These are phyloP conservation scores for Punctularia strigosozonata DNA, from an alignment of 768 basidiomycete species.

Conservation along the genomic window DNA sequence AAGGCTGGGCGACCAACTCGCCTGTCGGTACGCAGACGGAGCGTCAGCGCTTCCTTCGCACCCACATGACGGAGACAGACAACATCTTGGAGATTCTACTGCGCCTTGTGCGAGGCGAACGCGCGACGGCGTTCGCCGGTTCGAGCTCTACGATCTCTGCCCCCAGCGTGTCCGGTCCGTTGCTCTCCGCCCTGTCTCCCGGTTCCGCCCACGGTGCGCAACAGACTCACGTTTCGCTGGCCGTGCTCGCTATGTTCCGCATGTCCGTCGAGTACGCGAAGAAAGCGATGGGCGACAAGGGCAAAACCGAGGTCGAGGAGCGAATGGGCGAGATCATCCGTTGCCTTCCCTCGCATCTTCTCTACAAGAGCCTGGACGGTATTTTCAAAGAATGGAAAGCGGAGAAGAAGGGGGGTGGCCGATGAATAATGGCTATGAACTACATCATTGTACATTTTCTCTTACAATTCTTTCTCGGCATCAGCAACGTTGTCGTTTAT, in stretches of 20 bases:
- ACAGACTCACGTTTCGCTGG: conserved; percentile 91
- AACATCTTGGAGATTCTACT: conserved; percentile 90
- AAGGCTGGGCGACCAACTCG: conserved; percentile 82
- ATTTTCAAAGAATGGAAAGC: conserved; percentile 90
- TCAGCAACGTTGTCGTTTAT: no score
- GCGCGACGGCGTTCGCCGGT: conserved; percentile 60
- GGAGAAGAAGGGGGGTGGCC: conserved; percentile 65
- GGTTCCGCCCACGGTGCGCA: conserved; percentile 74
- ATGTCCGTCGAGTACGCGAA: conserved; percentile 75
- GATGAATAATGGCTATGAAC: conserved; percentile 8
- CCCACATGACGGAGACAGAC: conserved; percentile 76
- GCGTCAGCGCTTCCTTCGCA: conserved; percentile 80
- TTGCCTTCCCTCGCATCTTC: conserved; percentile 74
- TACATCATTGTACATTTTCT: not conserved
- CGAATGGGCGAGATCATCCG: conserved; percentile 83
- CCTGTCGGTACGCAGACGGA: conserved; percentile 63
- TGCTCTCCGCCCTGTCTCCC: conserved; percentile 57
- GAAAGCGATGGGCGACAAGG: conserved; percentile 55
- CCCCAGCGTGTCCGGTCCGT: conserved; percentile 55
- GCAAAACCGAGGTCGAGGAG: conserved; percentile 61
- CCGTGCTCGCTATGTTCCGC: conserved; percentile 84
- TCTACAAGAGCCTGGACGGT: conserved; percentile 87
- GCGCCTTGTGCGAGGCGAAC: conserved; percentile 83
- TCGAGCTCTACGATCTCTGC: conserved; percentile 48
- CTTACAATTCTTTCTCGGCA: not conserved